Percentiles rank a stretch among this genome's conserved stretches.
phyloP scores from a whole-genome alignment of 2,329 filamentous ascomycete species.

The Ophiostoma himal-ulmi region DNA sequence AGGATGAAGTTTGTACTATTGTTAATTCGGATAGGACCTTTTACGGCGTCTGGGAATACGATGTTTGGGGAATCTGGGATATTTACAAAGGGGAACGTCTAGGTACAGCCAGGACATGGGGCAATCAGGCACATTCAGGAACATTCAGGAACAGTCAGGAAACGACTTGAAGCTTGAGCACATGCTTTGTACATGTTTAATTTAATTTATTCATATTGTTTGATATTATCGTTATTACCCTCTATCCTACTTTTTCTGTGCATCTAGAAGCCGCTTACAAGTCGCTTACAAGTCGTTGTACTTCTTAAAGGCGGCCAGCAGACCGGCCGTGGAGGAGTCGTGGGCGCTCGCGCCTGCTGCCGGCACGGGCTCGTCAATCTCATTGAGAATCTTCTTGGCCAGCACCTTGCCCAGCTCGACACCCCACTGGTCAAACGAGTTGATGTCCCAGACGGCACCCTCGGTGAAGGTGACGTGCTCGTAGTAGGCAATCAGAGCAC shows the following conservation, averaged over 20 bases:
- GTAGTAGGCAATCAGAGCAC: slow-evolving; percentile 96
- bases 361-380: slow-evolving; percentile 61
- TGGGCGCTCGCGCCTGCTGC: slow-evolving; percentile 66
- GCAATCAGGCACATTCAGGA: no score
- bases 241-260: not conserved
- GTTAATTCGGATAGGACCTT: not conserved
- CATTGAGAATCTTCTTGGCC: slow-evolving; percentile 82
- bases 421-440: slow-evolving; percentile 99
- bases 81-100: no score
- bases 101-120: no score
- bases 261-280: not conserved
- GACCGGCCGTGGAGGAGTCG: slow-evolving; percentile 79
- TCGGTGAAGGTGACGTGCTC: slow-evolving; percentile 98
- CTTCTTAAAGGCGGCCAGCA: slow-evolving; percentile 91
- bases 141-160: no score
- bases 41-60: not conserved
- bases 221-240: not conserved
- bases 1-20: not conserved
- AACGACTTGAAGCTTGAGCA: no score
- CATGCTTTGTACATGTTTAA: not conserved
- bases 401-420: slow-evolving; percentile 95
- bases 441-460: slow-evolving; percentile 98
- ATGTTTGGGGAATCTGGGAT: no score
- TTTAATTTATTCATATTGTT: not conserved
- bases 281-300: slow-evolving; percentile 45